Base-by-base conservation (phyloP, 768 basidiomycete species). In the Scleroderma bovista region DNA sequence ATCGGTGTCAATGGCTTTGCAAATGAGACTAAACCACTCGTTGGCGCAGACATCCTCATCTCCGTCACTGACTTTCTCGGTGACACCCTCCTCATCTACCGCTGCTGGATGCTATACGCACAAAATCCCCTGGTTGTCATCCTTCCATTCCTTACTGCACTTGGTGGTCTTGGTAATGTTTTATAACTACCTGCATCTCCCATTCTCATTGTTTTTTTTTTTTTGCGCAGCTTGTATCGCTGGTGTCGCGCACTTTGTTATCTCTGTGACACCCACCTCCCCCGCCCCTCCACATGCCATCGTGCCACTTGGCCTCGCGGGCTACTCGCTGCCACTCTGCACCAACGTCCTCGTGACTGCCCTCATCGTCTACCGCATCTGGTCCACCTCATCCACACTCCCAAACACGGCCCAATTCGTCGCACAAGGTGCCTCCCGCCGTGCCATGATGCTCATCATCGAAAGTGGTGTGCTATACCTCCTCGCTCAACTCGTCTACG, bases 101-200 rank as follows among this genome's bases (percentile, higher is more conserved):
- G 75, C 31, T 73, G 71, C 57, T 75, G 69, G 65, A 55, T 70
- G 51, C 41, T 75, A 41, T 75, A 73, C 71, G 63, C 55, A 1
- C 58, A 53, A 44, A 69, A 64, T 34, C 65, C 65, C 48, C 64
- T 59, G 49, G 39, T 75, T 32, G 43, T 67, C 23, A 34, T 70
- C 20, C 41, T 73, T 2, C 74, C 73, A 3, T 39, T 66, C 47
- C 57, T 74, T 10, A 52, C 65, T 8, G 59, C 73, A 1, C 11
- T 72, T 11, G 59, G 51, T 8, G 64, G 66, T 32, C 62, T 75
- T 41, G 55, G 75, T 73, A 56, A 22, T 71, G 42, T 3, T 4
- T 10, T 44, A 20, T n/a, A 15, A 34, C 29, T 44, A 19, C 8
- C 6, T 38, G 15, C 16, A 24, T n/a, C 4, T n/a, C 34, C 31